A percentile compares a stretch with the other conserved stretches of the same genome.
Evolutionary conservation across 2,329 filamentous ascomycete genomes (phyloP).

Genomic region (Pseudogymnoascus sp.): DNA sequence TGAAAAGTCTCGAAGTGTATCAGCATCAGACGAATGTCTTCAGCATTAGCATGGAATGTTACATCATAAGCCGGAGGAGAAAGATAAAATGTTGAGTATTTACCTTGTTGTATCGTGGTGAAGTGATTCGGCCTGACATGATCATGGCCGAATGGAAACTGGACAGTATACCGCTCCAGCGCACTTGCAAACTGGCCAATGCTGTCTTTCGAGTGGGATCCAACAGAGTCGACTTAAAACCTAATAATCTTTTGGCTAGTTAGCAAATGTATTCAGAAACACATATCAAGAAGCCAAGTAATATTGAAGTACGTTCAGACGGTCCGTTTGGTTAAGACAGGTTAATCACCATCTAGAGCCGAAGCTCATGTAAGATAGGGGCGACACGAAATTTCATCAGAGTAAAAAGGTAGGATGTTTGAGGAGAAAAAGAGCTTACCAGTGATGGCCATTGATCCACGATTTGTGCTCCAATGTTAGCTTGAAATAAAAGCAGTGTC

Average conservation of each 20-base stretch:
- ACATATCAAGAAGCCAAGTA: slow-evolving; percentile 11
- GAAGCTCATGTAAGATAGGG: slow-evolving; percentile 46
- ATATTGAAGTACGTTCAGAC: slow-evolving; percentile 33
- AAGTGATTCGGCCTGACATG: background rate
- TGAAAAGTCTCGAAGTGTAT: slow-evolving; percentile 68
- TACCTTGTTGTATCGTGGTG: slow-evolving; percentile 15
- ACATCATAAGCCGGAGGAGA: slow-evolving; percentile 52
- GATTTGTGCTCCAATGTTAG: background rate
- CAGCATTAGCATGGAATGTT: slow-evolving; percentile 73
- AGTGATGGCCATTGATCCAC: background rate
- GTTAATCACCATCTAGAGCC: slow-evolving; percentile 47
- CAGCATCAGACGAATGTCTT: slow-evolving; percentile 52
- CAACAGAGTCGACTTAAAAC: slow-evolving; percentile 2
- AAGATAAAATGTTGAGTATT: slow-evolving; percentile 20
- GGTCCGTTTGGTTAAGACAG: slow-evolving; percentile 53
- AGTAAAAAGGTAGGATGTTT: slow-evolving; percentile 12
- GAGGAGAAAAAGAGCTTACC: slow-evolving; percentile 12
- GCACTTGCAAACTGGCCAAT: background rate
- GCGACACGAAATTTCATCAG: slow-evolving; percentile 54
- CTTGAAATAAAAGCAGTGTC: background rate
- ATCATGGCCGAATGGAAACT: background rate
- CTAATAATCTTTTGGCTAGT: slow-evolving; percentile 14
- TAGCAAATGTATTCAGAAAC: slow-evolving; percentile 20
- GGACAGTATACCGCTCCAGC: background rate
- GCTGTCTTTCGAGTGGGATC: background rate